Evolutionary conservation across 768 basidiomycete genomes (phyloP).

Genomic region (Rhodotorula paludigena): DNA sequence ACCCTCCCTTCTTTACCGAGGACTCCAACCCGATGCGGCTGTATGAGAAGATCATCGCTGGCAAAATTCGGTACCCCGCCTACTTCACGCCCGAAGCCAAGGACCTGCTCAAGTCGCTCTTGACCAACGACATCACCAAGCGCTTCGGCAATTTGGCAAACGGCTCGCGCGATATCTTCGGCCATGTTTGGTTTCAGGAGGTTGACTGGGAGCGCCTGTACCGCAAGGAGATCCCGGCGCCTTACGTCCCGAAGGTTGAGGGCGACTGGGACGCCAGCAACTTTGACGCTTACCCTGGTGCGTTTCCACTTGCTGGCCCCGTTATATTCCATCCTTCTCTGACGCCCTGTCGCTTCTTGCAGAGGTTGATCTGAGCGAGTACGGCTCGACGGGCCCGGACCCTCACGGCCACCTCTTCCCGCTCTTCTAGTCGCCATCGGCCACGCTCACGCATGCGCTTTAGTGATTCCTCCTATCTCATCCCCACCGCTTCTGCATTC

Average conservation of each 20-base stretch:
- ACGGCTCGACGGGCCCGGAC: slow-evolving; percentile 40
- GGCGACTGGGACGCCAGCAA: slow-evolving; percentile 91
- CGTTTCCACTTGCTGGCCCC: not conserved
- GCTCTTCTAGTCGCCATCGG: not conserved
- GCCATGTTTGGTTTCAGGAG: slow-evolving; percentile 90
- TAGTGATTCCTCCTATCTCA: not conserved
- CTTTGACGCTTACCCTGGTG: slow-evolving; percentile 44
- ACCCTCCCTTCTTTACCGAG: slow-evolving; percentile 75
- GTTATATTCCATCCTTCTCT: not conserved
- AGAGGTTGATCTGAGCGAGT: slow-evolving; percentile 40
- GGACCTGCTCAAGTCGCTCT: slow-evolving; percentile 78
- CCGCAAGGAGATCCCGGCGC: slow-evolving; percentile 82
- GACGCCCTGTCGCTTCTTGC: not conserved
- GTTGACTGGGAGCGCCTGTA: slow-evolving; percentile 77
- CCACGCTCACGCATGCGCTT: not conserved
- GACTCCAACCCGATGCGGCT: slow-evolving; percentile 97
- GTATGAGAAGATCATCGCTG: slow-evolving; percentile 93
- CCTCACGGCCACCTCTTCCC: slow-evolving; percentile 43
- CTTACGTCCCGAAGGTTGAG: slow-evolving; percentile 84
- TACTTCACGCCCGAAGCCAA: slow-evolving; percentile 84
- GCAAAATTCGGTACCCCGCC: slow-evolving; percentile 83
- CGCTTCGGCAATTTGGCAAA: slow-evolving; percentile 90
- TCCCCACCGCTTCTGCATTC: not conserved
- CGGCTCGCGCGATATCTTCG: slow-evolving; percentile 83
- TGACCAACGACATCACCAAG: slow-evolving; percentile 87